These are phyloP conservation scores for Nicotiana rustica DNA, from an alignment of 305 asterid species.

Conservation along the genomic window DNA sequence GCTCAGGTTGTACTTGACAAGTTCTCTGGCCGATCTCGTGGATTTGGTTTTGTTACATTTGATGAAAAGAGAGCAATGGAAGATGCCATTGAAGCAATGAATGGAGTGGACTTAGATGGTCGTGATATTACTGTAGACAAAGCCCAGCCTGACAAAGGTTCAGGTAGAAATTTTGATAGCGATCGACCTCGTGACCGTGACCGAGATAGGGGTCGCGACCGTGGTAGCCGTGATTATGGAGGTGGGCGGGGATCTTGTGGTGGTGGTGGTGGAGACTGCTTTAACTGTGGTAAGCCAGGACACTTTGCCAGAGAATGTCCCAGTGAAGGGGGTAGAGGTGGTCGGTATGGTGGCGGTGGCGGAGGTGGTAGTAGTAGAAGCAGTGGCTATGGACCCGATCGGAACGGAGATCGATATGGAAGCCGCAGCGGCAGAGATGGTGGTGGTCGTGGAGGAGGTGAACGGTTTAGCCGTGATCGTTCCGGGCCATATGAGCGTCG, in stretches of 20 bases:
- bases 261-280: constrained; percentile 85
- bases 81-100: constrained; percentile 91
- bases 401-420: constrained; percentile 73
- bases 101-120: constrained; percentile 91
- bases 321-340: constrained; percentile 78
- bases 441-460: constrained; percentile 76
- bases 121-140: constrained; percentile 86
- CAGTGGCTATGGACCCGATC: constrained; percentile 75
- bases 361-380: constrained; percentile 61
- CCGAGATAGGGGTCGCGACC: constrained; percentile 58
- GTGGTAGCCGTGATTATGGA: constrained; percentile 64
- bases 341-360: constrained; percentile 69
- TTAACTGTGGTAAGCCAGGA: constrained; percentile 92
- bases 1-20: constrained; percentile 80
- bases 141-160: constrained; percentile 86
- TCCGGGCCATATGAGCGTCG: constrained; percentile 95
- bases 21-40: constrained; percentile 86
- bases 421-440: constrained; percentile 76
- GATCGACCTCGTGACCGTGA: constrained; percentile 65
- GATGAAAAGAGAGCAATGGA: constrained; percentile 89
- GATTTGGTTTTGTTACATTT: constrained; percentile 90
- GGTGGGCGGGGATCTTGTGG: constrained; percentile 67
- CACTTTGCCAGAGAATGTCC: constrained; percentile 96
- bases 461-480: constrained; percentile 75
- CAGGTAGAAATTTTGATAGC: constrained; percentile 64